Conservation (phyloP, 192 early-diverging fungal species). For the Mortierella hygrophila region DNA sequence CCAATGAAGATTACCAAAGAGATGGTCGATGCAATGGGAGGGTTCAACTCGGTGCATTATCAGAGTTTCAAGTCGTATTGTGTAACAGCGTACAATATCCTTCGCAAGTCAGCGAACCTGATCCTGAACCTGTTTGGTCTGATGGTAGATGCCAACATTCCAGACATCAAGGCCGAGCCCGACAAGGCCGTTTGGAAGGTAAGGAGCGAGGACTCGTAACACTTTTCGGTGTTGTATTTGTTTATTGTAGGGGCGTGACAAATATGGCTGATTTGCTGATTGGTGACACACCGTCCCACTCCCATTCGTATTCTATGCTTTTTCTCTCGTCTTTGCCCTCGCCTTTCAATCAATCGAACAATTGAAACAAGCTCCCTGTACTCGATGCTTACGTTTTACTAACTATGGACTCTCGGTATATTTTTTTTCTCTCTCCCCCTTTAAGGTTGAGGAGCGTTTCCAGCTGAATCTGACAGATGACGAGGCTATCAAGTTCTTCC, state of each 20-base stretch:
- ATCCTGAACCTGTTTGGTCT: constrained; percentile 98
- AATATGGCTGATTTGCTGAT: neutral
- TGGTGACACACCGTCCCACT: neutral
- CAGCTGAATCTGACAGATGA: constrained; percentile 92
- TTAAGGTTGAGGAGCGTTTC: constrained; percentile 95
- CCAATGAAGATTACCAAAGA: constrained; percentile 99
- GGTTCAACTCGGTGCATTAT: constrained; percentile 88
- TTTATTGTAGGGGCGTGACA: neutral
- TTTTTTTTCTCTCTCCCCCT: neutral
- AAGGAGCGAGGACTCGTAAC: neutral
- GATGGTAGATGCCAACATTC: constrained; percentile 97
- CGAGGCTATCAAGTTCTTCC: constrained; percentile 95
- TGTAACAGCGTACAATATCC: constrained; percentile 93
- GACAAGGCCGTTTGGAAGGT: constrained; percentile 97
- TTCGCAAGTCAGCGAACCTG: constrained; percentile 94
- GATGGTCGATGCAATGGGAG: constrained; percentile 99
- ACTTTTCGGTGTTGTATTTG: neutral
- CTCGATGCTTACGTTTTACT: neutral
- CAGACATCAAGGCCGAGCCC: constrained; percentile 98
- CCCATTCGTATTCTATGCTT: neutral
- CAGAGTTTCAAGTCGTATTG: constrained; percentile 94
- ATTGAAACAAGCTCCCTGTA: neutral
- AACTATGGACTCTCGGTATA: neutral
- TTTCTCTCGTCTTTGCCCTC: neutral
- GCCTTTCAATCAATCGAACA: neutral